These are phyloP conservation scores for Crucibulum laeve DNA, from an alignment of 768 basidiomycete species.

Conservation along the genomic window DNA sequence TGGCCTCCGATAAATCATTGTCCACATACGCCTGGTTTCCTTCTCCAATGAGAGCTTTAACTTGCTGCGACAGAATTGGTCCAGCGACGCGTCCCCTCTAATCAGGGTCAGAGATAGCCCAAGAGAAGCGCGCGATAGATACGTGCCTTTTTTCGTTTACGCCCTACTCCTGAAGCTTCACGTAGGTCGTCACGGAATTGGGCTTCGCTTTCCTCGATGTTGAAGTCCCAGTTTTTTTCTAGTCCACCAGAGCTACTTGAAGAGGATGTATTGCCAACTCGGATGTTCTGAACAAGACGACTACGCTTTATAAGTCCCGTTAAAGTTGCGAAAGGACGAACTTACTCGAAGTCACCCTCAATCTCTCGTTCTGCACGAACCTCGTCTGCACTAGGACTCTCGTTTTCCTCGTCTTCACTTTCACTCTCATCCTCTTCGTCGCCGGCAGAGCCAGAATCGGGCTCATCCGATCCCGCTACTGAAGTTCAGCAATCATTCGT, in stretches of 20 bases:
- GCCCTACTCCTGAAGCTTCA: constrained; percentile 70
- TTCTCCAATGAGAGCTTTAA: constrained; percentile 71
- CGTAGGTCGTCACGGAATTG: constrained; percentile 74
- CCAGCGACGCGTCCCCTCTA: constrained; percentile 44
- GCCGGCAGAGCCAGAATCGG: constrained; percentile 3
- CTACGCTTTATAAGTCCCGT: constrained; percentile 25
- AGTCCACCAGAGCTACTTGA: constrained; percentile 35
- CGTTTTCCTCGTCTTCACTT: constrained; percentile 12
- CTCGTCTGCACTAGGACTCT: constrained; percentile 13
- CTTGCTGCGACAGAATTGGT: constrained; percentile 63
- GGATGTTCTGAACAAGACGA: constrained; percentile 65
- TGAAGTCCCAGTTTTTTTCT: constrained; percentile 71
- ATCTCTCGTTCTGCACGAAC: constrained; percentile 40
- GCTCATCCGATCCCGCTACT: too few relatives aligned
- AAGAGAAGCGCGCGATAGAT: background rate
- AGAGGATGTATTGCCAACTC: constrained; percentile 42
- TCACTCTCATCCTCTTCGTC: constrained; percentile 11
- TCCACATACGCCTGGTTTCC: constrained; percentile 87
- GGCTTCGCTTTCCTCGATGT: constrained; percentile 60
- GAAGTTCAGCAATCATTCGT: too few relatives aligned
- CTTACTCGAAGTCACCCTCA: constrained; percentile 60
- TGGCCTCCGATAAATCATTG: constrained; percentile 59
- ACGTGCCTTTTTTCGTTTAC: constrained; percentile 43
- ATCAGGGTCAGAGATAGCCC: background rate
- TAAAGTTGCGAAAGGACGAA: background rate